Percentiles rank a stretch among this genome's conserved stretches.
Conservation (phyloP, 1,139 yeast genomes). For the Nakaseomyces uthaithaninus region DNA sequence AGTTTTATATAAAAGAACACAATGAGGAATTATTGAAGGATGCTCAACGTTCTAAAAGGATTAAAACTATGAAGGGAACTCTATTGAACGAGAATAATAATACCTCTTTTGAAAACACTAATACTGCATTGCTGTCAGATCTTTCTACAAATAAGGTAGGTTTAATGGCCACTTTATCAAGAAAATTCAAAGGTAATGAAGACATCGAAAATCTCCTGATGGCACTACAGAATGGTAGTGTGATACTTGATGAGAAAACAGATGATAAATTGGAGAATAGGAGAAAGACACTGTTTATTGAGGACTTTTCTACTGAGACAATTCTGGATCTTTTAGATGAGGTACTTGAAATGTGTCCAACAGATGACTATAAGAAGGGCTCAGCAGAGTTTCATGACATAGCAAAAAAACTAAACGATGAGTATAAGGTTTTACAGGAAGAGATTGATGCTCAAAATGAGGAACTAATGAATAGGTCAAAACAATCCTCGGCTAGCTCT, state of each 20-base stretch:
- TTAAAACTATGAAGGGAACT: conserved; percentile 14
- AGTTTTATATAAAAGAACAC: conserved; percentile 28
- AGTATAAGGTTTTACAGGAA: conserved; percentile 15
- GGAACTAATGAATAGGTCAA: conserved; percentile 15
- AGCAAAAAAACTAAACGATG: conserved; percentile 17
- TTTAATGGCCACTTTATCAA: conserved; percentile 18
- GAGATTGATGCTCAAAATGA: conserved; percentile 24
- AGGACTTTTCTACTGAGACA: conserved; percentile 26
- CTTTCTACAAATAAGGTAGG: conserved; percentile 12
- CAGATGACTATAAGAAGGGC: conserved; percentile 23
- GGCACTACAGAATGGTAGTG: conserved; percentile 30
- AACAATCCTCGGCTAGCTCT: conserved; percentile 10
- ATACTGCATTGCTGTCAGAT: neutral
- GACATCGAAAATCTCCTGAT: conserved; percentile 20
- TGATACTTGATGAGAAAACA: conserved; percentile 18
- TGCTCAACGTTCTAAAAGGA: conserved; percentile 12
- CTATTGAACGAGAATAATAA: conserved; percentile 17
- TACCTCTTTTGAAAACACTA: neutral
- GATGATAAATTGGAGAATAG: conserved; percentile 14
- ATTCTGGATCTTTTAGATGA: conserved; percentile 26
- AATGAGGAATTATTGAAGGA: conserved; percentile 17
- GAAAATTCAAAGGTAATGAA: conserved; percentile 21
- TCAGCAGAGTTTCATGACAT: conserved; percentile 16
- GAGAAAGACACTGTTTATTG: conserved; percentile 30
- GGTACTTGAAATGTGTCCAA: conserved; percentile 28